Conservation (phyloP, 2,329 filamentous ascomycete species). For the Neopestalotiopsis sp. region DNA sequence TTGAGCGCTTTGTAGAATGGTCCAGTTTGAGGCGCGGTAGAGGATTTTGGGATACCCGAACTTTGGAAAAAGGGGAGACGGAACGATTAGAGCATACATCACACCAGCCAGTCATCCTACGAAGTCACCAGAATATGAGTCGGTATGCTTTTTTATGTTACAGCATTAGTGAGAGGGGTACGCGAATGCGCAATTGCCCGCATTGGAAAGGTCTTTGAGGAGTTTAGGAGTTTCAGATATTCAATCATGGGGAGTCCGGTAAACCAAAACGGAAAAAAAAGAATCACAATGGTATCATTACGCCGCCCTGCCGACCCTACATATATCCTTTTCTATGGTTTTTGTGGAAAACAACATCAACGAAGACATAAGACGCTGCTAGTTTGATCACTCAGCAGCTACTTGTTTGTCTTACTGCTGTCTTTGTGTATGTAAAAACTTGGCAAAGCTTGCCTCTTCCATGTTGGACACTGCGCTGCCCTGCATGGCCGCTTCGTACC, state of each 20-base stretch:
- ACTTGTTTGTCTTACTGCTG: slow-evolving; percentile 23
- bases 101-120: background rate
- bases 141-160: background rate
- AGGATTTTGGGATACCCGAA: background rate
- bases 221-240: slow-evolving; percentile 14
- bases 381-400: slow-evolving; percentile 27
- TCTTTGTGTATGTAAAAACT: slow-evolving; percentile 58
- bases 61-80: background rate
- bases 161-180: background rate
- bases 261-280: slow-evolving; percentile 21
- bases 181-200: background rate
- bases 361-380: slow-evolving; percentile 15
- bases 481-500: slow-evolving; percentile 78
- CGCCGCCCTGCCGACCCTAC: slow-evolving; percentile 20
- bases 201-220: background rate
- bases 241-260: slow-evolving; percentile 19
- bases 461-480: slow-evolving; percentile 57
- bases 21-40: slow-evolving; percentile 95
- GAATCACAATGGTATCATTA: slow-evolving; percentile 31
- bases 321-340: background rate
- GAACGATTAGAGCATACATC: background rate
- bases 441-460: slow-evolving; percentile 66
- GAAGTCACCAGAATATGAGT: background rate
- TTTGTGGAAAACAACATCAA: background rate
- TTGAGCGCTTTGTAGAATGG: slow-evolving; percentile 70